Evolutionary conservation across 1,284 basidiomycete species (phyloP), one percentile per base, ranked within the genome.

Genomic region (Porphyrellus sp.): DNA sequence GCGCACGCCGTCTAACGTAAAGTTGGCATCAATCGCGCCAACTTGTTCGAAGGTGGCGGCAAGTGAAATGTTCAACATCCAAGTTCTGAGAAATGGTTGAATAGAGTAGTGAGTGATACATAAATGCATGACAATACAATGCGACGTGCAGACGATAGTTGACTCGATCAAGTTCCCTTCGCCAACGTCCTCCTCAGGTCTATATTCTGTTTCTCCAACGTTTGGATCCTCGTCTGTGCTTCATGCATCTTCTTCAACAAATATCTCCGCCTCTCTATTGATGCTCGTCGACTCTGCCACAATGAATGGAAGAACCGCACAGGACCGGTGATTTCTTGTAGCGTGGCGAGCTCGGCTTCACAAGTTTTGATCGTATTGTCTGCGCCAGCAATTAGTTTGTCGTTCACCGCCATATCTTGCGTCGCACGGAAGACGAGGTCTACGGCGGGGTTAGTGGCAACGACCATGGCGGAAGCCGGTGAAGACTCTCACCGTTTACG

Each of bases 341-440:
- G 72, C 20, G 74, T 74, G 13, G 76, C 66, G 12, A 97, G 78
- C 70, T 97, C 94, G 16, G 80, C 74, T 68, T 97, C 93, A 64
- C 85, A 90, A 1, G 77, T 65, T 52, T 79, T 78, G 62, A 98
- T 79, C 4, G 77, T 85, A 16, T 68, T 72, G 58, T 93, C 88
- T 0, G 85, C 77, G 27, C 76, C 74, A 9, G 83, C 73, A 51
- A 95, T 89, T 1, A 87, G 68, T 51, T 83, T 85, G 49, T 85
- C 79, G 67, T 94, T 94, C 69, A 83, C 83, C 21, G 82, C 78
- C 56, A 94, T 86, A 58, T 93, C 90, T 70, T 92, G 89, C 0
- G 80, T 84, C 2, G 93, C 91, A 59, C 77, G 76, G 76, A 98
- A 98, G 37, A 90, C 75, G 2, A 78, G 69, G 67, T 98, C 94